phyloP scores from a whole-genome alignment of 129 eudicot genomes.

The Escallonia herrerae region DNA sequence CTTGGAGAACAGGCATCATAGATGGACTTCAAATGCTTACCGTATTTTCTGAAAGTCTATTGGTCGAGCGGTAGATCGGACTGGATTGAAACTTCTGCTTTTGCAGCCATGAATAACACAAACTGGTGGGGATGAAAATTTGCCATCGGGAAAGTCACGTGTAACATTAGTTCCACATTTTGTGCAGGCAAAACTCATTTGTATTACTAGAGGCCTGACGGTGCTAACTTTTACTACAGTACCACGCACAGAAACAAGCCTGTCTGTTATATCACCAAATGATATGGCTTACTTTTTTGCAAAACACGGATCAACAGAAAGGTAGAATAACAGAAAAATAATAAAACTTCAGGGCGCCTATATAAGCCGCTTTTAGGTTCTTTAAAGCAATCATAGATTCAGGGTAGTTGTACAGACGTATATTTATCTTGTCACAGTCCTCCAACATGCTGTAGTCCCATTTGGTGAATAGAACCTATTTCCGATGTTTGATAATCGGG shows the following conservation, averaged over 20 bases:
- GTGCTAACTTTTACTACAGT: slow-evolving; percentile 90
- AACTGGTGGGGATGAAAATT: slow-evolving; percentile 72
- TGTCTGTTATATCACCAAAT: slow-evolving; percentile 38
- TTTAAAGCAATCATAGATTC: slow-evolving; percentile 84
- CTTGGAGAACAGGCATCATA: not conserved
- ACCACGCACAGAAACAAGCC: slow-evolving; percentile 87
- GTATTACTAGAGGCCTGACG: slow-evolving; percentile 82
- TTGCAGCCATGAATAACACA: slow-evolving; percentile 77
- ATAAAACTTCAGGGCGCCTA: slow-evolving; percentile 39
- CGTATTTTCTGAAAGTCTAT: slow-evolving; percentile 94
- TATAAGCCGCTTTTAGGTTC: slow-evolving; percentile 94
- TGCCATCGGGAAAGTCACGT: slow-evolving; percentile 92
- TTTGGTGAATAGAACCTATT: slow-evolving; percentile 31
- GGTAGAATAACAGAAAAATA: not conserved
- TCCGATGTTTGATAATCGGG: slow-evolving; percentile 2
- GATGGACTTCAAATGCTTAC: slow-evolving; percentile 19
- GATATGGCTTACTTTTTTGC: slow-evolving; percentile 9
- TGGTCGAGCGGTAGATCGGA: slow-evolving; percentile 62
- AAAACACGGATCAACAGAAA: slow-evolving; percentile 4
- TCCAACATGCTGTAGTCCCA: slow-evolving; percentile 27
- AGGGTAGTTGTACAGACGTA: slow-evolving; percentile 78
- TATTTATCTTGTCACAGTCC: slow-evolving; percentile 49
- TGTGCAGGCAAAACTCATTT: slow-evolving; percentile 65
- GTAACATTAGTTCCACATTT: slow-evolving; percentile 69
- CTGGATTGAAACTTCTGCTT: slow-evolving; percentile 70